Base-by-base conservation (phyloP, 345 rosid genomes). In the Turritis glabra region DNA sequence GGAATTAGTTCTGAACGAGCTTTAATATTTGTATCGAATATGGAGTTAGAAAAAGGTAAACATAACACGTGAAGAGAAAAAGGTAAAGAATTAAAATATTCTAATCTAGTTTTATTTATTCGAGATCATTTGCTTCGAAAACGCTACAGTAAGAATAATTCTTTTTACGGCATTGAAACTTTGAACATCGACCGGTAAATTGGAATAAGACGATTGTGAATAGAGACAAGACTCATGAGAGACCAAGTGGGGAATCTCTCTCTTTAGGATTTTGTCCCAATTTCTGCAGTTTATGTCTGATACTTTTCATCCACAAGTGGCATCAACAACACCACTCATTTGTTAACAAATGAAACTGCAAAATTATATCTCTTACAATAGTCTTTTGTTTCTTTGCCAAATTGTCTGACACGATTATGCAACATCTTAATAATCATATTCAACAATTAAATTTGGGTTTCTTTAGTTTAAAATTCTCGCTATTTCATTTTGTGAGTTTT, bases 211-310 rank as follows among this genome's bases (percentile, higher is more conserved):
- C 67, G 52, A 57, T 58, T 47, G 58, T 47, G 35, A 47, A 43
- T 74, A 66, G 12, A 66, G 78, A 66, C 72, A 66, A 57, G 67
- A 66, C 78, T 57, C 58, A 38, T 18, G 50, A 59, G 38, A 50
- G 37, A 22, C 72, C 79, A 75, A 75, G 74, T 67, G 69, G 79
- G 69, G 79, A 67, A 68, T 75, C 79, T 60, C 74, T 75, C n/a
- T 33, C 18, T 64, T 62, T 59, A 51, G 76, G 32, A 41, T 52
- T 58, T 75, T 75, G 73, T 75, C 67, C 67, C 43, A 58, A 21
- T 66, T 38, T 21, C 27, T 32, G n/a, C 63, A 59, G 74, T 61
- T 68, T 69, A 32, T 76, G 79, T 76, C 79, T 68, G 40, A 60
- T n/a, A 32, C 64, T 41, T 68, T 73, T 10, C 7, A 54, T 3